A percentile compares a stretch with the other conserved stretches of the same genome.
These are phyloP conservation scores for Dioscorea zingiberensis DNA, from an alignment of 106 monocot genomes.

Conservation along the genomic window DNA sequence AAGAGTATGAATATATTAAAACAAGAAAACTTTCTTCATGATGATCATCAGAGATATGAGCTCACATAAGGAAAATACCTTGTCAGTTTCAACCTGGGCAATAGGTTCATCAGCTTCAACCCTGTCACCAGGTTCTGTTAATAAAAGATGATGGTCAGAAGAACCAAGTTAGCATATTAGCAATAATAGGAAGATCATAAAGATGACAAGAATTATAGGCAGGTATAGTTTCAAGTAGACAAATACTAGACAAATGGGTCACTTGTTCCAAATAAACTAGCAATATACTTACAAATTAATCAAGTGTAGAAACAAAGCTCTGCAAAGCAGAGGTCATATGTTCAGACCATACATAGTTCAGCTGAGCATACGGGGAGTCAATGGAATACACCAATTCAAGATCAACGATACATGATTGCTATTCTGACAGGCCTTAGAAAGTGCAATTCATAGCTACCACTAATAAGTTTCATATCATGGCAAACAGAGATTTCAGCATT, in stretches of 20 bases:
- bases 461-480: too few species aligned
- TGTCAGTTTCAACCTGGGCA: constrained; percentile 97
- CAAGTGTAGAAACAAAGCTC: too few species aligned
- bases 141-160: neutral
- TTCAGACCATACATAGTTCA: too few species aligned
- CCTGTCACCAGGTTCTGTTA: constrained; percentile 86
- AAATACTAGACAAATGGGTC: neutral
- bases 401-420: too few species aligned
- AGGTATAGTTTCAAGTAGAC: neutral
- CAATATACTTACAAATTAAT: neutral
- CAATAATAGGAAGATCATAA: neutral
- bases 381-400: too few species aligned
- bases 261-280: neutral
- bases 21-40: too few species aligned
- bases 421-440: too few species aligned
- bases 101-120: constrained; percentile 83
- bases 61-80: constrained; percentile 32
- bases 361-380: too few species aligned
- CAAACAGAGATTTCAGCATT: too few species aligned
- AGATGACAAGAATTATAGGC: neutral
- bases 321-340: too few species aligned
- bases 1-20: neutral
- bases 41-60: too few species aligned
- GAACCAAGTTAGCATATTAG: neutral
- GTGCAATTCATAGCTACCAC: too few species aligned